Conservation (phyloP, 192 early-diverging fungal genomes). For the Phycomyces blakesleeanus region DNA sequence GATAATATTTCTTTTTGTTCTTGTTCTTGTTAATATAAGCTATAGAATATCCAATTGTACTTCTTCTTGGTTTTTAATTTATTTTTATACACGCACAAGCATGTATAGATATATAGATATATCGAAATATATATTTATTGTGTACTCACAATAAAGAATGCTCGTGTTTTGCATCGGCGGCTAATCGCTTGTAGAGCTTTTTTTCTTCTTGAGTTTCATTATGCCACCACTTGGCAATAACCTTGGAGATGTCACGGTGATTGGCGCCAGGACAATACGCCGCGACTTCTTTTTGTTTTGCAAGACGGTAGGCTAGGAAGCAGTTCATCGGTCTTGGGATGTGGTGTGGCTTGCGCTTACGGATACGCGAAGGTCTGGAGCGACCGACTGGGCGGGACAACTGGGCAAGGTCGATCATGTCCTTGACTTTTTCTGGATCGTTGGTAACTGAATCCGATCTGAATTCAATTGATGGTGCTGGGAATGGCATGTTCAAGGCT, state of each 20-base stretch:
- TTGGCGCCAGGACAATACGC: conserved; percentile 43
- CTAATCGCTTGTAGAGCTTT: conserved; percentile 44
- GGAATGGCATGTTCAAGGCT: no score
- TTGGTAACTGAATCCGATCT: neutral
- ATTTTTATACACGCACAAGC: no score
- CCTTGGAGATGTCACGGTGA: conserved; percentile 58
- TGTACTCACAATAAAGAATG: no score
- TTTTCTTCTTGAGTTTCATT: conserved; percentile 48
- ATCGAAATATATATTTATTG: no score
- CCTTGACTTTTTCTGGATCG: neutral
- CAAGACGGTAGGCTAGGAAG: conserved; percentile 59
- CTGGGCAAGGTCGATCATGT: neutral
- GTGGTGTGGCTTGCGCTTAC: conserved; percentile 6
- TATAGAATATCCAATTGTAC: no score
- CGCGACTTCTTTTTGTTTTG: conserved; percentile 53
- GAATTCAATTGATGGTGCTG: no score
- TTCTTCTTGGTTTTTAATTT: no score
- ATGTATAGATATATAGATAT: no score
- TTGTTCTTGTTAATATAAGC: no score
- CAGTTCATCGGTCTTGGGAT: conserved; percentile 55
- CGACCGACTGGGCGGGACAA: neutral
- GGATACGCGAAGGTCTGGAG: neutral
- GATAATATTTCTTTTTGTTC: no score
- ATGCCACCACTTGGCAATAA: conserved; percentile 60
- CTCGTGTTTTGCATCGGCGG: conserved; percentile 26